Base-by-base conservation (phyloP, 2,329 filamentous ascomycete species). In the Scedosporium dehoogii region DNA sequence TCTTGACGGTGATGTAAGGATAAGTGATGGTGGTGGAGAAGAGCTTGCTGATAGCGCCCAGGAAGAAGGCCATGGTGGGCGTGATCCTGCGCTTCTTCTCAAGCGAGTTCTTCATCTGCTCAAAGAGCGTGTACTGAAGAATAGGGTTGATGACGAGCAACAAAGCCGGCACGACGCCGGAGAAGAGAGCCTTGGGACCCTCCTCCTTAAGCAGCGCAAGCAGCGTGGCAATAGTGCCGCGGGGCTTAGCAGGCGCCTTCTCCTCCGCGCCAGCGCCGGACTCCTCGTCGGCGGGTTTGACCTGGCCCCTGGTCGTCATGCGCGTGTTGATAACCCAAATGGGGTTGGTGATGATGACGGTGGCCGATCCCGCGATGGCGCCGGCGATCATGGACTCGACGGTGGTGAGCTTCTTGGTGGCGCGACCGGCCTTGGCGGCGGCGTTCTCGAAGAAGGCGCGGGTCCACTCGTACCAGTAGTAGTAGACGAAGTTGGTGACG, bases 391-490 rank as follows among this genome's bases (percentile, higher is more conserved):
- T 99, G 68, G 88, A 89, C 79, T 99, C 93, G 68, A 93, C 75
- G 0, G 94, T 96, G 18, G 91, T 94, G 73, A 99, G 87, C 73
- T 92, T 92, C 76, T 85, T 88, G 65, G 84, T 86, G 63, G 86
- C 83, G 66, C 91, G 86, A 41, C 89, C 90, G 62, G 89, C 81
- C 69, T 85, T 87, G 63, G 82, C 74, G 56, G 92, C 91, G 9
- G 91, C 90, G 66, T 82, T 81, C 73, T 91, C 91, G 78, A 97
- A 97, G 73, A 89, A 89, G 59, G 88, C 83, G 64, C 92, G 87
- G 66, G 92, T 94, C 90, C 91, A 99, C 79, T 99, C 94, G 77
- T 97, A 99, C 93, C 91, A 99, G 82, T 97, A 99, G 79, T 99
- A 99, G 82, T 99, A 99, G 58, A 99, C 93, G 73, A 99, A 99